These are phyloP conservation scores for Starmera stellimalicola DNA, from an alignment of 1,139 yeast species.

Conservation along the genomic window DNA sequence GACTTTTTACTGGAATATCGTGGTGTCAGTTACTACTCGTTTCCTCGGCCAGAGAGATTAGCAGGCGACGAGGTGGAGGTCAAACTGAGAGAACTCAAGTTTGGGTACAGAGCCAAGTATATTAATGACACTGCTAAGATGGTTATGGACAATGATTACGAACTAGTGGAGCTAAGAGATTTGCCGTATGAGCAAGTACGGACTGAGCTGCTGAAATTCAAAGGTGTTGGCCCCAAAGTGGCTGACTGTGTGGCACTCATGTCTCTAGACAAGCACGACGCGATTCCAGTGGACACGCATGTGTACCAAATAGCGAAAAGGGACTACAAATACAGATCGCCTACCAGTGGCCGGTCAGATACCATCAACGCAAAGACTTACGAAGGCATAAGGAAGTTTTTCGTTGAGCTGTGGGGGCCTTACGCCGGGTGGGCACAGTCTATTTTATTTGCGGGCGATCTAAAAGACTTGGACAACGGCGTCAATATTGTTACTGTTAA, in stretches of 20 bases:
- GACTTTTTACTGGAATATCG: constrained; percentile 43
- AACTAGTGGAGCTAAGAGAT: constrained; percentile 30
- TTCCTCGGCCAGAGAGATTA: constrained; percentile 57
- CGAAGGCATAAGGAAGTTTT: constrained; percentile 48
- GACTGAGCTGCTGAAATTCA: constrained; percentile 52
- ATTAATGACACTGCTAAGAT: constrained; percentile 67
- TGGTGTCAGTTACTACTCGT: constrained; percentile 55
- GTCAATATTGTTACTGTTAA: too few relatives aligned
- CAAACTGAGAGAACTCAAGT: constrained; percentile 38
- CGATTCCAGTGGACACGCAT: constrained; percentile 95
- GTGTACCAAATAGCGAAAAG: constrained; percentile 87
- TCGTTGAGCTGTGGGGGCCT: constrained; percentile 69
- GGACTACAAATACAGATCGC: constrained; percentile 58
- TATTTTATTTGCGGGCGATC: constrained; percentile 79
- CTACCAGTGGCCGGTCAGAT: constrained; percentile 17
- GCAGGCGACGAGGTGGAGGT: constrained; percentile 31
- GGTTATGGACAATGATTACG: constrained; percentile 28
- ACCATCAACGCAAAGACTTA: constrained; percentile 34
- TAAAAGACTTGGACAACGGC: constrained; percentile 54
- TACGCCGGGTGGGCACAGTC: constrained; percentile 99
- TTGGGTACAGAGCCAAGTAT: constrained; percentile 90
- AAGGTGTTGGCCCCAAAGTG: constrained; percentile 96
- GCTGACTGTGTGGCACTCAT: constrained; percentile 92
- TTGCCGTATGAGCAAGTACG: constrained; percentile 50
- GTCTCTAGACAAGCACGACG: constrained; percentile 78